A percentile compares a stretch with the other conserved stretches of the same genome.
Evolutionary conservation across 345 rosid species (phyloP).

Genomic region (Pugionium cornutum): DNA sequence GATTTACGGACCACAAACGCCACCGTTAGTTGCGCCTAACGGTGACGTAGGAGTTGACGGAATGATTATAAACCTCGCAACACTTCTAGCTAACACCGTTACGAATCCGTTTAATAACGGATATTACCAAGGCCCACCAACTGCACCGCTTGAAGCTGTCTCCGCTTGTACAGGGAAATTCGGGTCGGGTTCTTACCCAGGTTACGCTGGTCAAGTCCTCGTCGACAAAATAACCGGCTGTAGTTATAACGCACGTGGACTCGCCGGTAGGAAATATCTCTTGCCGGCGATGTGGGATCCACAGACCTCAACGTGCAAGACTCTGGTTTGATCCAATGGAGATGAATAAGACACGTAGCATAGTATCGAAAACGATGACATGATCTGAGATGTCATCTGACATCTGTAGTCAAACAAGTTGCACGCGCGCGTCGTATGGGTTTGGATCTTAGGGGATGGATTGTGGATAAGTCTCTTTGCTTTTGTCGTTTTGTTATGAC

Average conservation of each 20-base stretch:
- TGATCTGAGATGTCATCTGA: background rate
- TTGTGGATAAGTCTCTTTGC: constrained; percentile 36
- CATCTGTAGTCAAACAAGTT: constrained; percentile 19
- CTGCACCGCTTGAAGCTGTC: constrained; percentile 76
- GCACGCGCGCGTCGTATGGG: constrained; percentile 30
- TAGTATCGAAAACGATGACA: background rate
- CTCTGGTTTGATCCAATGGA: constrained; percentile 47
- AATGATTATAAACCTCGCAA: constrained; percentile 76
- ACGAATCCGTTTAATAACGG: constrained; percentile 80
- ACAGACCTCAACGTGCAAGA: constrained; percentile 55
- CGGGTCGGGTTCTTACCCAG: constrained; percentile 80
- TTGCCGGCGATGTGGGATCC: constrained; percentile 97
- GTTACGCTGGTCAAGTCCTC: constrained; percentile 62
- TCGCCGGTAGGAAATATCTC: constrained; percentile 61
- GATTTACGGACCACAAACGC: constrained; percentile 71
- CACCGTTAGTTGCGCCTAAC: constrained; percentile 72
- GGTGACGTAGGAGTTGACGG: constrained; percentile 90
- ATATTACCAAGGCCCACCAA: constrained; percentile 66
- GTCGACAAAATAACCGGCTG: constrained; percentile 63
- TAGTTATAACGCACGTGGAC: constrained; percentile 64
- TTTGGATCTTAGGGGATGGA: background rate
- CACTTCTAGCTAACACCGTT: constrained; percentile 73
- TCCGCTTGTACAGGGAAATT: constrained; percentile 76
- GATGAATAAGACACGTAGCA: constrained; percentile 19
- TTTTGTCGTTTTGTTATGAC: constrained; percentile 37